A percentile compares a stretch with the other conserved stretches of the same genome.
Evolutionary conservation across 345 rosid genomes (phyloP).

Genomic region (Populus pruinosa): DNA sequence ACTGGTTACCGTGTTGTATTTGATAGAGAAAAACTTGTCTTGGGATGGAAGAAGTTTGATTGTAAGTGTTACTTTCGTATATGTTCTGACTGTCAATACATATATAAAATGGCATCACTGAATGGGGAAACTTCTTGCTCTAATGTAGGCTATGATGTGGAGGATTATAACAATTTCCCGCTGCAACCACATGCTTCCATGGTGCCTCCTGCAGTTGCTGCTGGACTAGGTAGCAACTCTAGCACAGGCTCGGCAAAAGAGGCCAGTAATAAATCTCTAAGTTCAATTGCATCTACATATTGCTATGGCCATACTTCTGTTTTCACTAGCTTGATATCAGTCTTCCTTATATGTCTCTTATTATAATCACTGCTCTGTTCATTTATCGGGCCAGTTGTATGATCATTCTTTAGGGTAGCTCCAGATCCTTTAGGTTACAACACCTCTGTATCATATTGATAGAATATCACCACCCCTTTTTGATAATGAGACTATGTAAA

Average conservation of each 20-base stretch:
- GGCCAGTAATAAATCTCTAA: constrained; percentile 25
- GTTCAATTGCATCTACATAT: constrained; percentile 29
- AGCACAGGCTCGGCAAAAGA: constrained; percentile 33
- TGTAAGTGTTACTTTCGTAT: constrained; percentile 39
- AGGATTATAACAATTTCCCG: constrained; percentile 30
- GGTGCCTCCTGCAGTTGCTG: constrained; percentile 64
- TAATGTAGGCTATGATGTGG: constrained; percentile 60
- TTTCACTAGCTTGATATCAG: constrained; percentile 9
- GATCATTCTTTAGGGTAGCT: not conserved
- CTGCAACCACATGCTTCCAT: constrained; percentile 37
- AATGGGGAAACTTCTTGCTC: not conserved
- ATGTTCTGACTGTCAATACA: not conserved
- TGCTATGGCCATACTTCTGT: constrained; percentile 5
- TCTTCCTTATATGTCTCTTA: constrained; percentile 17
- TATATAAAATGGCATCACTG: not conserved
- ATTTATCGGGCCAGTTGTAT: not conserved
- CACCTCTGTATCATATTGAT: not conserved
- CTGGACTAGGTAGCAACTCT: constrained; percentile 41
- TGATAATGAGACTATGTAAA: not conserved
- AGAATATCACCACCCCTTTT: not conserved
- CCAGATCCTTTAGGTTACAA: not conserved
- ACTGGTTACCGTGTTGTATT: constrained; percentile 73
- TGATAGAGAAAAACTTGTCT: constrained; percentile 64
- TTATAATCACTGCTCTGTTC: constrained; percentile 14
- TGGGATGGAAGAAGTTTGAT: constrained; percentile 81